phyloP scores from a whole-genome alignment of 257 asterid genomes.

The Euphrasia confusa region DNA sequence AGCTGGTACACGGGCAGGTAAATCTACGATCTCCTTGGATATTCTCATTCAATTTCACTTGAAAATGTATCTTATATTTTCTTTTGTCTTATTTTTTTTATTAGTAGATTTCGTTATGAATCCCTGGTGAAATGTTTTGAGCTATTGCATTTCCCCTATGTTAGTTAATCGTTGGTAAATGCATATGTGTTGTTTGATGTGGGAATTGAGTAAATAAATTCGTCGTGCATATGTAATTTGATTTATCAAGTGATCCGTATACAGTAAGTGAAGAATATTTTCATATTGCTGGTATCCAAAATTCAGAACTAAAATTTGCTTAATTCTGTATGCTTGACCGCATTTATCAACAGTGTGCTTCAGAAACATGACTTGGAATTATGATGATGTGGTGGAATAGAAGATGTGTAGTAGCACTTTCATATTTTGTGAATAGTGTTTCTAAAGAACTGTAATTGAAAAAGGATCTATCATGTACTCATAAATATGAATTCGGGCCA shows the following conservation, averaged over 20 bases:
- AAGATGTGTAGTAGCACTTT: not conserved
- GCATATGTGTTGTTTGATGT: too few relatives aligned
- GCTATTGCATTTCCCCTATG: too few relatives aligned
- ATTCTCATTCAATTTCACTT: not conserved
- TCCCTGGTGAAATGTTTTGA: too few relatives aligned
- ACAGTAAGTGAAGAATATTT: not conserved
- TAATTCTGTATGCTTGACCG: not conserved
- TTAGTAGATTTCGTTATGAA: too few relatives aligned
- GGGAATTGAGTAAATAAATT: too few relatives aligned
- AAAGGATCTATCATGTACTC: not conserved
- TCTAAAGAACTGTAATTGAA: not conserved
- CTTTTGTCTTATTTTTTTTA: not conserved
- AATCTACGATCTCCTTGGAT: not conserved
- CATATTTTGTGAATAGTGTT: not conserved
- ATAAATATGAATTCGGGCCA: too few relatives aligned
- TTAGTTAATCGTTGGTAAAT: too few relatives aligned
- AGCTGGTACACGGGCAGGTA: conserved; percentile 58
- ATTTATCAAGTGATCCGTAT: too few relatives aligned
- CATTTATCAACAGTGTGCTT: not conserved
- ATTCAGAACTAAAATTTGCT: not conserved
- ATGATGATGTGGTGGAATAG: not conserved
- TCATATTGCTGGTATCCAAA: not conserved
- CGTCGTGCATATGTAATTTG: too few relatives aligned
- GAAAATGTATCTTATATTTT: too few relatives aligned
- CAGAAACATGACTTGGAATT: too few relatives aligned